Percentiles rank a stretch among this genome's conserved stretches.
Evolutionary conservation across 345 rosid genomes (phyloP).

Genomic region (Angophora floribunda): DNA sequence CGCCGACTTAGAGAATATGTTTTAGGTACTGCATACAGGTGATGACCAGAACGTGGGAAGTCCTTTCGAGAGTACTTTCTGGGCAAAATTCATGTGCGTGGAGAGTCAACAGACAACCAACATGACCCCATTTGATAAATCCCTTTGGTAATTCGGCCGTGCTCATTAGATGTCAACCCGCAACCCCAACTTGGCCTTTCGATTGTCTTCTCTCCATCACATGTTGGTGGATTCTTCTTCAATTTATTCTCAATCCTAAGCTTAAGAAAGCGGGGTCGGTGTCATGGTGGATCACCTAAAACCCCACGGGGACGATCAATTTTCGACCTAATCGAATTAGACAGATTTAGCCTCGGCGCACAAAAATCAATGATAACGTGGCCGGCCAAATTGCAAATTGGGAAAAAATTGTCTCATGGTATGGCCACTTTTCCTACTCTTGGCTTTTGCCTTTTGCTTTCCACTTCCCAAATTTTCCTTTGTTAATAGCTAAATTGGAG

Average conservation of each 20-base stretch:
- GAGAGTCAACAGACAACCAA: not conserved
- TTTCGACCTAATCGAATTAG: not conserved
- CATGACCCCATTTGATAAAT: not conserved
- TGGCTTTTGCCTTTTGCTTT: not conserved
- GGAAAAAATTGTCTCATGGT: not conserved
- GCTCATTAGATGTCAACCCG: not conserved
- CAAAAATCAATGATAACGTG: not conserved
- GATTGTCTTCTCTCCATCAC: not conserved
- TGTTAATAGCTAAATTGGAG: not conserved
- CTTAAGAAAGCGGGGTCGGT: not conserved
- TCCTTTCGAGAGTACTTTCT: not conserved
- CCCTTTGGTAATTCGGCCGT: not conserved
- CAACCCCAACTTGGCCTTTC: not conserved
- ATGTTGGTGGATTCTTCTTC: not conserved
- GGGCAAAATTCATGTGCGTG: not conserved
- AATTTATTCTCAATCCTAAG: not conserved
- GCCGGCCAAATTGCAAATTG: not conserved
- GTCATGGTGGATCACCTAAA: not conserved
- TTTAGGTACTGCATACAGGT: not conserved
- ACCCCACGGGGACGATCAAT: not conserved
- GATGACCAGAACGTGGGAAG: not conserved
- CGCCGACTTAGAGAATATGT: not conserved
- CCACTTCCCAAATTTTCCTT: not conserved
- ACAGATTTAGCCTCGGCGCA: fast-evolving
- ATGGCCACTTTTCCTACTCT: not conserved